Evolutionary conservation across 805 yeast species (phyloP).

Genomic region (Yamadazyma olivae): DNA sequence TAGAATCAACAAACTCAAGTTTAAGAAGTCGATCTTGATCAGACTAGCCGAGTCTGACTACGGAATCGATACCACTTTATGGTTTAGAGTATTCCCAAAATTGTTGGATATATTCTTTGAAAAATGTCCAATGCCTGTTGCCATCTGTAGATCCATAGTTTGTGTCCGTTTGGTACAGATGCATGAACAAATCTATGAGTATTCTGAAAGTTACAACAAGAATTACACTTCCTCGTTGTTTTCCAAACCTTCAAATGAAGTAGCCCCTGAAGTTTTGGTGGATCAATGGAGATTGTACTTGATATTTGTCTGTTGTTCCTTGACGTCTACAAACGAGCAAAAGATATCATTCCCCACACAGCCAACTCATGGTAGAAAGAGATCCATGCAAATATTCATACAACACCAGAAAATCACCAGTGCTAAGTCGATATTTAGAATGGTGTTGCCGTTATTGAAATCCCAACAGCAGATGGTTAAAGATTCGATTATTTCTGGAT

Average conservation of each 20-base stretch:
- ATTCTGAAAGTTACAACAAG: constrained; percentile 42
- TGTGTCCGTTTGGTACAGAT: constrained; percentile 86
- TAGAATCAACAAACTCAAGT: constrained; percentile 61
- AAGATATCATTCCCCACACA: constrained; percentile 52
- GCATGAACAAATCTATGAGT: constrained; percentile 62
- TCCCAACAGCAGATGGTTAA: constrained; percentile 67
- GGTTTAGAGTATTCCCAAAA: constrained; percentile 86
- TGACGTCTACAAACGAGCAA: constrained; percentile 88
- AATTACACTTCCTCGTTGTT: constrained; percentile 37
- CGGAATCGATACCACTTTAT: constrained; percentile 94
- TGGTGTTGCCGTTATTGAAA: constrained; percentile 79
- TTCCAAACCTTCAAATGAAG: constrained; percentile 22
- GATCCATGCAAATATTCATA: constrained; percentile 73
- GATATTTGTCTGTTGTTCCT: constrained; percentile 86
- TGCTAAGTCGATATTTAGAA: constrained; percentile 81
- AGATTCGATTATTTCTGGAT: constrained; percentile 86
- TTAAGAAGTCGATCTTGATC: constrained; percentile 65
- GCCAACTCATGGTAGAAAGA: constrained; percentile 68
- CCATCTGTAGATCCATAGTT: constrained; percentile 85
- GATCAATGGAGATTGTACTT: constrained; percentile 89
- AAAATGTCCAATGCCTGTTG: constrained; percentile 88
- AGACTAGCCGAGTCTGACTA: constrained; percentile 85
- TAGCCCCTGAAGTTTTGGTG: constrained; percentile 67
- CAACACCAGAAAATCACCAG: constrained; percentile 92
- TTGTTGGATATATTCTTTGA: constrained; percentile 70